Base-by-base conservation (phyloP, 176 grass and related monocot genomes). In the Tillandsia fasciculata region DNA sequence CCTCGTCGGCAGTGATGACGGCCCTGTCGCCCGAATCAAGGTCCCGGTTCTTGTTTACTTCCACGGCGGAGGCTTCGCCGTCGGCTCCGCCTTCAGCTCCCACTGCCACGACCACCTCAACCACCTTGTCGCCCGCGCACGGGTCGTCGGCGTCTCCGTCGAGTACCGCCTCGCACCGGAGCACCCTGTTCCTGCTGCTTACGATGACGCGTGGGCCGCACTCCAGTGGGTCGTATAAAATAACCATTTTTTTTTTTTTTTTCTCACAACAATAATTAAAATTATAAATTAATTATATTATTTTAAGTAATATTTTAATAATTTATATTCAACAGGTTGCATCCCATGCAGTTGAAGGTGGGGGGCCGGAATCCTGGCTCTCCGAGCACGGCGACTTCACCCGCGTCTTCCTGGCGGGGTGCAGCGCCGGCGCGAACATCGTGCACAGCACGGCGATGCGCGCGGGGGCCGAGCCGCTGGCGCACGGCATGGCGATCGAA, bases 91-190 rank as follows among this genome's bases (percentile, higher is more conserved):
- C 28, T 70, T 86, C 66, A 75, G 68, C 12, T 20, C 64, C n/a
- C 3, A 9, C 70, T 86, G 72, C 70, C 90, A 89, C 77, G 63
- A 42, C 80, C 81, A 83, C 83, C 72, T 74, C 26, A 78, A 71
- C 26, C 76, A 77, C 12, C 81, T 93, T 51, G 83, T 79, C 48
- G 71, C 90, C n/a, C 64, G 63, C 48, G 70, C 83, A 23, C 51
- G 51, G 0, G 70, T 83, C 49, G 2, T 88, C 66, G 84, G 72
- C 10, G 49, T 87, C 61, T 95, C 87, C 53, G 82, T 82, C 26
- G 68, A 96, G 59, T 96, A 96, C 70, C 91, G 87, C 74, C 91
- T 87, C 63, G 91, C 84, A 2, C 91, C 87, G n/a, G 91, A 96
- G 74, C 84, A 96, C 70, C 82, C 82, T 4, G 47, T 88, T 68